phyloP scores from a whole-genome alignment of 2,329 filamentous ascomycete species.

The Colletotrichum siamense region DNA sequence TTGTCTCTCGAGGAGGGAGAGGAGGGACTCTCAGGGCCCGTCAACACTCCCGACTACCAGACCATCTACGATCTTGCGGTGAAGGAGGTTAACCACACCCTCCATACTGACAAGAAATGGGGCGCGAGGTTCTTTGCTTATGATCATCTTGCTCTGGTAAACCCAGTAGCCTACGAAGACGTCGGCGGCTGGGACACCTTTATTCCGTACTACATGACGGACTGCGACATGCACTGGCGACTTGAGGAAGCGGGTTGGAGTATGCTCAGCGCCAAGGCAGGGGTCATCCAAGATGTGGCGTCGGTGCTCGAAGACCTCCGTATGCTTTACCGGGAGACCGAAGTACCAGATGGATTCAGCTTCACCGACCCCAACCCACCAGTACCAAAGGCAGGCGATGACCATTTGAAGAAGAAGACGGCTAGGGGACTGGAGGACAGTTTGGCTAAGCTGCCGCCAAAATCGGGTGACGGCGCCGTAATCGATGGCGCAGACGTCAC shows the following conservation, averaged over 20 bases:
- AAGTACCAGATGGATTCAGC: constrained; percentile 30
- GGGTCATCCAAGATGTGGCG: constrained; percentile 52
- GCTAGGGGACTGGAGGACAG: background rate
- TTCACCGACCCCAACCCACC: constrained; percentile 45
- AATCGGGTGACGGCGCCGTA: background rate
- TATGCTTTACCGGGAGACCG: constrained; percentile 48
- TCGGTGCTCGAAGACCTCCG: constrained; percentile 49
- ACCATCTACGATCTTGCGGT: constrained; percentile 46
- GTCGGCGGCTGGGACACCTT: constrained; percentile 62
- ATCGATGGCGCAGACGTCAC: background rate
- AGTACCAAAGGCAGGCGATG: background rate
- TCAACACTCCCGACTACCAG: constrained; percentile 43
- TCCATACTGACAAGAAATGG: constrained; percentile 46
- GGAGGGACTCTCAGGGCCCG: constrained; percentile 21
- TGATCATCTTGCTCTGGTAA: constrained; percentile 62
- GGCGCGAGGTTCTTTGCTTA: constrained; percentile 61
- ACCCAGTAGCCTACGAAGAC: constrained; percentile 53
- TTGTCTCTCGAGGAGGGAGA: constrained; percentile 45
- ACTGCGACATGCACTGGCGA: constrained; percentile 61
- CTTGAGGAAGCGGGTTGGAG: constrained; percentile 50
- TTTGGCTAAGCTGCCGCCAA: background rate
- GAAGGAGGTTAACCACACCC: constrained; percentile 36
- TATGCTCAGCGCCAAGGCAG: constrained; percentile 41
- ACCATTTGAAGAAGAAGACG: background rate
- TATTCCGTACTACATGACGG: constrained; percentile 63